Conservation (phyloP, 2,329 filamentous ascomycete species). For the Calonectria hawksworthii region DNA sequence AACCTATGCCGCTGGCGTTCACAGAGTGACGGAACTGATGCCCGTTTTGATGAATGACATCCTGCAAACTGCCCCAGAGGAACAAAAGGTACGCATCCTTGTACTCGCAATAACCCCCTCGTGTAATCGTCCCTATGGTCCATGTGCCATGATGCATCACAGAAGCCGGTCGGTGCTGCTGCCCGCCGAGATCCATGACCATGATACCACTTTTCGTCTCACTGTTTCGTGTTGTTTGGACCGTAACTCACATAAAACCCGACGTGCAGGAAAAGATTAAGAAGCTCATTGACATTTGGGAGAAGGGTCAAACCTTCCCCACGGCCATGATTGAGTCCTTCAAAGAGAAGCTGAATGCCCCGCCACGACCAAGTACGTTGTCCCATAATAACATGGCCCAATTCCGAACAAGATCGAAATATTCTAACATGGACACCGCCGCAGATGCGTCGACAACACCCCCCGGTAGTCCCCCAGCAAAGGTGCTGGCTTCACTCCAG, state of each 20-base stretch:
- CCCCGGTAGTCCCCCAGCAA: conserved; percentile 70
- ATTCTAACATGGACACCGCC: conserved; percentile 57
- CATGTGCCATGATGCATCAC: conserved; percentile 31
- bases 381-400: conserved; percentile 10
- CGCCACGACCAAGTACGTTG: conserved; percentile 74
- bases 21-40: conserved; percentile 96
- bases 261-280: conserved; percentile 88
- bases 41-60: conserved; percentile 97
- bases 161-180: conserved; percentile 25
- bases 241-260: conserved; percentile 57
- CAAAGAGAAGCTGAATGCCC: conserved; percentile 81
- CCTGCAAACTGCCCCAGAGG: conserved; percentile 85
- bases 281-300: conserved; percentile 98
- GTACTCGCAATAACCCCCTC: conserved; percentile 36
- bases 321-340: conserved; percentile 82
- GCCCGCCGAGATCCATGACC: conserved; percentile 34
- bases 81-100: conserved; percentile 91
- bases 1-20: conserved; percentile 93
- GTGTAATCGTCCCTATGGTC: conserved; percentile 40
- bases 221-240: conserved; percentile 37
- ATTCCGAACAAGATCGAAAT: conserved; percentile 16
- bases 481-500: conserved; percentile 57
- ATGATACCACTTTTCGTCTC: conserved; percentile 32
- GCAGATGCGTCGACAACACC: conserved; percentile 81
- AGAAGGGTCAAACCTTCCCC: conserved; percentile 94